Conservation (phyloP, 441 rosid genomes). For the Omphalea diandra region DNA sequence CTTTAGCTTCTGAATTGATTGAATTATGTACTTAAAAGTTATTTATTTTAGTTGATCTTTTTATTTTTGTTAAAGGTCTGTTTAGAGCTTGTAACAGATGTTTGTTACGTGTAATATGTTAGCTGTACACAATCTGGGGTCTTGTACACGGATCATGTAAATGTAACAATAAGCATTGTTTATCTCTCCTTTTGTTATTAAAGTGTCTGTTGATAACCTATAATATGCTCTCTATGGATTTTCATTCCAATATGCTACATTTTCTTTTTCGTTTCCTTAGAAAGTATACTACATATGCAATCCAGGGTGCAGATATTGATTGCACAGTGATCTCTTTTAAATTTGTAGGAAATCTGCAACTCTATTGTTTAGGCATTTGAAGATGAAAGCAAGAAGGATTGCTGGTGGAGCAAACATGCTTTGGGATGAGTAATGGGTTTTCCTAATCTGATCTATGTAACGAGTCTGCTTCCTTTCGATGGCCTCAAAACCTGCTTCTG, state of each 20-base stretch:
- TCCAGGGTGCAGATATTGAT: background rate
- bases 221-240: background rate
- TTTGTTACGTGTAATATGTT: background rate
- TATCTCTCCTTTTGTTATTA: background rate
- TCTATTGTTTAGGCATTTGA: slow-evolving; percentile 17
- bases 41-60: background rate
- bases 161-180: slow-evolving; percentile 1
- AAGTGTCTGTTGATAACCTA: background rate
- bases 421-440: slow-evolving; percentile 35
- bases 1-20: background rate
- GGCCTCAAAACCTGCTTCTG: slow-evolving; percentile 53
- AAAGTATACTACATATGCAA: background rate
- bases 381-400: slow-evolving; percentile 22
- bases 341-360: slow-evolving; percentile 19
- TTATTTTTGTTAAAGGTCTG: background rate
- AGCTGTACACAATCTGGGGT: background rate
- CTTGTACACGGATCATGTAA: slow-evolving; percentile 6
- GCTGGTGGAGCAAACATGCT: slow-evolving; percentile 19
- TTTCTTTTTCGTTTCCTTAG: background rate
- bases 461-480: slow-evolving; percentile 30
- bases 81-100: background rate
- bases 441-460: slow-evolving; percentile 17
- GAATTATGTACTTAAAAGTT: background rate
- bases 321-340: slow-evolving; percentile 14
- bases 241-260: background rate